Percentiles rank a stretch among this genome's conserved stretches.
phyloP scores from a whole-genome alignment of 1,139 yeast genomes.

The Hansenula anomala region DNA sequence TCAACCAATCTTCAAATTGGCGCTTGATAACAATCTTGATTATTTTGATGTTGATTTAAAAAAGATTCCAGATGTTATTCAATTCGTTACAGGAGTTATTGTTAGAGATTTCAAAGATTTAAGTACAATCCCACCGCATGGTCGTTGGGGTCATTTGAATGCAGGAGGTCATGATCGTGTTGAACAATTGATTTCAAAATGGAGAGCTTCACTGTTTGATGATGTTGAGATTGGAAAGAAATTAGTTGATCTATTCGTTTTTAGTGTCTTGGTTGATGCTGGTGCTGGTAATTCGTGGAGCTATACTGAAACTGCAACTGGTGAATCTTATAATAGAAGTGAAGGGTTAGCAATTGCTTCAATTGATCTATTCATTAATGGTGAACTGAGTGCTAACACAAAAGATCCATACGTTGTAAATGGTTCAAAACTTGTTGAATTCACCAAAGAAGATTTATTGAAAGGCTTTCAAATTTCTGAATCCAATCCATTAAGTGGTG shows the following conservation, averaged over 20 bases:
- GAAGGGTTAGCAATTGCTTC: slow-evolving; percentile 61
- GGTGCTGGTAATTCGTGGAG: slow-evolving; percentile 58
- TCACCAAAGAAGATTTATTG: slow-evolving; percentile 27
- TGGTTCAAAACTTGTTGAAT: slow-evolving; percentile 31
- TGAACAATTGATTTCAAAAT: slow-evolving; percentile 31
- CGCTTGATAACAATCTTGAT: slow-evolving; percentile 28
- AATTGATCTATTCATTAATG: slow-evolving; percentile 45
- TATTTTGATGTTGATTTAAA: slow-evolving; percentile 41
- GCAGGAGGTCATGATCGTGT: slow-evolving; percentile 40
- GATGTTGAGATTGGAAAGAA: slow-evolving; percentile 42
- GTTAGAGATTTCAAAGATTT: slow-evolving; percentile 36
- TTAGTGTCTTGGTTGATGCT: slow-evolving; percentile 56
- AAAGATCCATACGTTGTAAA: slow-evolving; percentile 37
- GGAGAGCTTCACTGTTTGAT: slow-evolving; percentile 28
- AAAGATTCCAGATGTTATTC: slow-evolving; percentile 35
- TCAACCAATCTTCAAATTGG: slow-evolving; percentile 33
- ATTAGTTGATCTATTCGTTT: slow-evolving; percentile 48
- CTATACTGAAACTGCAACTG: slow-evolving; percentile 31
- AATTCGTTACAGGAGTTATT: slow-evolving; percentile 37
- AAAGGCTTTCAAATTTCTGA: slow-evolving; percentile 40
- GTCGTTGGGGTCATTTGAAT: slow-evolving; percentile 59
- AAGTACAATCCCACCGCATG: slow-evolving; percentile 51
- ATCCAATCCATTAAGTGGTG: slow-evolving; percentile 44
- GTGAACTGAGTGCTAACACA: slow-evolving; percentile 35
- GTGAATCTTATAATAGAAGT: slow-evolving; percentile 34